Percentiles rank a stretch among this genome's conserved stretches.
Conservation (phyloP, 257 asterid genomes). For the Avicennia marina region DNA sequence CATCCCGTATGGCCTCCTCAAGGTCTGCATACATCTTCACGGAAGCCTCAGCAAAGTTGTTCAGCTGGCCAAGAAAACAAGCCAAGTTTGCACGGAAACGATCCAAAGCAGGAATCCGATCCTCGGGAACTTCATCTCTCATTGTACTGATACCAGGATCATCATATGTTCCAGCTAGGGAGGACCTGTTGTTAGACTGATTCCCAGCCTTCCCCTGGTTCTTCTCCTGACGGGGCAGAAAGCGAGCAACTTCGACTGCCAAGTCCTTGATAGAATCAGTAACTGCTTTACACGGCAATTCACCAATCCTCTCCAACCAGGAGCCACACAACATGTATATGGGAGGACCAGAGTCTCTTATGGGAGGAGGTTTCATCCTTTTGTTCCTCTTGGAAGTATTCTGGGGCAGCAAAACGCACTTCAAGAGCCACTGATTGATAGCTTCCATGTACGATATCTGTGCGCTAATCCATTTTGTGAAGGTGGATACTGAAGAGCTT, state of each 20-base stretch:
- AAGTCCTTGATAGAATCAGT: slow-evolving; percentile 61
- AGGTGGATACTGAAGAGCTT: slow-evolving; percentile 48
- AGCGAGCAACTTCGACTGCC: slow-evolving; percentile 60
- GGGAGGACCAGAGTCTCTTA: slow-evolving; percentile 81
- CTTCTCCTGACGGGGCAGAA: slow-evolving; percentile 81
- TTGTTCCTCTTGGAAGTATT: slow-evolving; percentile 61
- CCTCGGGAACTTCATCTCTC: slow-evolving; percentile 40
- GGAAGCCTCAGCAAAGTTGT: slow-evolving; percentile 57
- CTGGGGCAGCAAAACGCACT: slow-evolving; percentile 56
- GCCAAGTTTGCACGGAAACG: slow-evolving; percentile 56
- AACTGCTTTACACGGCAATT: slow-evolving; percentile 59
- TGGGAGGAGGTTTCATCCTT: slow-evolving; percentile 42
- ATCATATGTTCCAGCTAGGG: slow-evolving; percentile 12
- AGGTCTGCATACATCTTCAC: slow-evolving; percentile 56
- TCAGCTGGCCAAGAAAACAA: slow-evolving; percentile 64
- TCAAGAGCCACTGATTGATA: slow-evolving; percentile 79
- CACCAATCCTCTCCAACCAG: slow-evolving; percentile 64
- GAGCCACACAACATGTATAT: slow-evolving; percentile 68
- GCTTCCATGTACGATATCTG: slow-evolving; percentile 71
- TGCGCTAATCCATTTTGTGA: slow-evolving; percentile 75
- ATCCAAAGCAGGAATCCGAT: slow-evolving; percentile 47
- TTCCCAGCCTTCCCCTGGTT: slow-evolving; percentile 44
- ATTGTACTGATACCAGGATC: slow-evolving; percentile 21
- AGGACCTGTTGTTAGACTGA: slow-evolving; percentile 10
- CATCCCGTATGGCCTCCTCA: slow-evolving; percentile 48